Base-by-base conservation (phyloP, 148 eudicot species). In the Silene conica region DNA sequence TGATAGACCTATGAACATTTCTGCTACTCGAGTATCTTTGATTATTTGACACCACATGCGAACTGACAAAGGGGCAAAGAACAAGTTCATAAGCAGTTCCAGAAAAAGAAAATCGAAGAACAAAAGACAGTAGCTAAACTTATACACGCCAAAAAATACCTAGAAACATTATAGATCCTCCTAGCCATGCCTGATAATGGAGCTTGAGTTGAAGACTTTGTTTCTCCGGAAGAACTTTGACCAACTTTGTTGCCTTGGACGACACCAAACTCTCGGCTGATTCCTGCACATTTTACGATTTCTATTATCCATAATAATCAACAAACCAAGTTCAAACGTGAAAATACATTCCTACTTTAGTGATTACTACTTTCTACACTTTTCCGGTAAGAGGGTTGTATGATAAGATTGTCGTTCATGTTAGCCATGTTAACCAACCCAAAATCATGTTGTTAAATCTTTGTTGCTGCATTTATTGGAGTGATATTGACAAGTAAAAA, bases 241-340 rank as follows among this genome's bases (percentile, higher is more conserved):
- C 82, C 86, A 46, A 83, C 80, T 77, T 96, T 88, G 77, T 92
- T 94, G 85, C 92, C 98, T 80, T 87, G 85, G 56, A 92, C 97
- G 84, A 94, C 89, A 79, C 98, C 97, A 48, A 89, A 94, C 84
- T 94, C 90, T 67, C 78, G 81, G 77, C 79, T 86, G 54, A 67
- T 68, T 72, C 88, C 92, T 86, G 86, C 86, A 80, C 72, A 79
- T 64, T 78, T 54, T 5, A 21, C 14, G 43, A 5, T 58, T 45
- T 16, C 20, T 25, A 28, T 66, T 55, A 45, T 43, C 38, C 62
- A 8, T 66, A 65, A 31, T 45, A 23, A 5, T 50, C 18, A 50
- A 50, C 55, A 50, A 50, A 50, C 52, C 14, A 50, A 50, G 55
- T 50, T 5, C 55, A 50, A 13, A 50, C 14, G 9, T 12, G 16